Percentiles rank a stretch among this genome's conserved stretches.
Evolutionary conservation across 345 rosid genomes (phyloP).

Genomic region (Passiflora organensis): DNA sequence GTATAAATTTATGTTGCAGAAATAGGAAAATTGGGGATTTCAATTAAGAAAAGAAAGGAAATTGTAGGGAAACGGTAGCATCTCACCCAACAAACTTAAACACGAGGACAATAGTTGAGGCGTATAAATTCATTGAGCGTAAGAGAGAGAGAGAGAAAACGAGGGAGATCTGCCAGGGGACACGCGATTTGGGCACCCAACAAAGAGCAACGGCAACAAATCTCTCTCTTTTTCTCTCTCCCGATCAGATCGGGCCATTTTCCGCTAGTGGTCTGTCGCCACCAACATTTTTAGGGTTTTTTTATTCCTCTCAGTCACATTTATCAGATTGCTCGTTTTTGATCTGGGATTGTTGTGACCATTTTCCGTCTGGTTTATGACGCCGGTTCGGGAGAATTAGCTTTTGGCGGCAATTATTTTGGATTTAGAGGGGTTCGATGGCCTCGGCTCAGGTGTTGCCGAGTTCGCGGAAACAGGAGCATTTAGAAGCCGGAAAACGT

Average conservation of each 20-base stretch:
- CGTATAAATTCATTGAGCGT: neutral
- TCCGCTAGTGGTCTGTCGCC: neutral
- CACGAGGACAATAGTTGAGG: neutral
- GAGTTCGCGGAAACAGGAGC: conserved; percentile 69
- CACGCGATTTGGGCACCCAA: neutral
- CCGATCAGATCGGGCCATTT: conserved; percentile 1
- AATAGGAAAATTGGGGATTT: neutral
- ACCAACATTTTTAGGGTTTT: conserved; percentile 1
- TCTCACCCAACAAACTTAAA: conserved; percentile 6
- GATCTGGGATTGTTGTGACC: neutral
- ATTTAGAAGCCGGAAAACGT: conserved; percentile 86
- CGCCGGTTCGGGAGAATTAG: neutral
- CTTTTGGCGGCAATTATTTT: neutral
- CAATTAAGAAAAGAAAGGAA: too few species aligned
- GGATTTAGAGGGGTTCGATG: conserved; percentile 38
- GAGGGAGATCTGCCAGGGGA: neutral
- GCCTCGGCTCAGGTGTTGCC: conserved; percentile 93
- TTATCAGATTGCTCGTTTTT: neutral
- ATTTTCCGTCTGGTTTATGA: too few species aligned
- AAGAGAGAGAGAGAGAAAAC: neutral
- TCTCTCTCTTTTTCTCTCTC: neutral
- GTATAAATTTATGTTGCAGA: neutral
- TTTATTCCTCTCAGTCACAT: conserved; percentile 1
- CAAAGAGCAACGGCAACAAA: neutral
- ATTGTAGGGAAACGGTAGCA: too few species aligned